Evolutionary conservation across 768 basidiomycete species (phyloP).

Genomic region (Suillus decipiens): DNA sequence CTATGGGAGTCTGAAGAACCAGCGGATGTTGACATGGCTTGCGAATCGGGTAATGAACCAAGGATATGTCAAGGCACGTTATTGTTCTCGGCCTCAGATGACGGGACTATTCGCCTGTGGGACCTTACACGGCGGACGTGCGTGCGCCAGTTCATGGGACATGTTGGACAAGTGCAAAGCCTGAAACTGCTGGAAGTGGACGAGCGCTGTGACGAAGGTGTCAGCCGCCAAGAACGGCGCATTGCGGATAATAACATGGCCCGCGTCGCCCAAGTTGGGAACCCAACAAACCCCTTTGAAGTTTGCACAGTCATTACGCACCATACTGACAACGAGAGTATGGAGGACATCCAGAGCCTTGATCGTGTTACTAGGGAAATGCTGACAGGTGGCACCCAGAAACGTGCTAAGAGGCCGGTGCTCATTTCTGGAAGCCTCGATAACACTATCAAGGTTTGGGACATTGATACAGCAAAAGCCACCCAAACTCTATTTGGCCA

Average conservation of each 20-base stretch:
- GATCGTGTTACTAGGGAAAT: conserved; percentile 10
- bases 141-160: conserved; percentile 82
- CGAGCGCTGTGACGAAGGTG: conserved; percentile 41
- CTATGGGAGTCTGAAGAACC: conserved; percentile 70
- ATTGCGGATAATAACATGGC: conserved; percentile 18
- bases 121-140: conserved; percentile 82
- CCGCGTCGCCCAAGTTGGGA: conserved; percentile 20
- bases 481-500: conserved; percentile 91
- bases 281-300: conserved; percentile 19
- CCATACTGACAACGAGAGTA: conserved; percentile 18
- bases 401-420: conserved; percentile 55
- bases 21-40: conserved; percentile 14
- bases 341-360: conserved; percentile 16
- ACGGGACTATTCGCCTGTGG: conserved; percentile 93
- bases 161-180: conserved; percentile 94
- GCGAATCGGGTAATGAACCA: conserved; percentile 35
- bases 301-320: conserved; percentile 34
- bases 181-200: conserved; percentile 76
- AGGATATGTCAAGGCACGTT: conserved; percentile 85
- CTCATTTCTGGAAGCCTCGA: conserved; percentile 90
- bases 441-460: conserved; percentile 96
- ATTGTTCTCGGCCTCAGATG: conserved; percentile 97
- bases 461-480: conserved; percentile 81
- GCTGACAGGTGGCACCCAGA: conserved; percentile 18
- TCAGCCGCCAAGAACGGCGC: conserved; percentile 14